Base-by-base conservation (phyloP, 1,284 basidiomycete species). In the Gymnopus androsaceus region DNA sequence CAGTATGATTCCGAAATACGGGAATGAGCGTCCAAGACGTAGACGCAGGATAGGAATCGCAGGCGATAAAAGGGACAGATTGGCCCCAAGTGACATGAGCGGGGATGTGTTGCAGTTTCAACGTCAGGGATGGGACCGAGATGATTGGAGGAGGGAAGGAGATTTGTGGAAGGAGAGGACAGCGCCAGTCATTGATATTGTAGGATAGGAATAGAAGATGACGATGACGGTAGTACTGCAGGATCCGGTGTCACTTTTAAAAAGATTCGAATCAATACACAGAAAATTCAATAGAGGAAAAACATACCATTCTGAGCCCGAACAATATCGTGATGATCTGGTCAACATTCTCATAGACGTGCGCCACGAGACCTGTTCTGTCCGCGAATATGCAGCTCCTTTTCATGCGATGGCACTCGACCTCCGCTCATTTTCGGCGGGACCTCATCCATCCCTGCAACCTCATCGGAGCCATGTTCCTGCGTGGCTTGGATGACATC, bases 61-160 rank as follows among this genome's bases (percentile, higher is more conserved):
- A 11, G 72, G 72, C 21, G 72, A 73, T 25, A 67, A 55, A 31
- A 75, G 55, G 2, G 74, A 74, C 23, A 75, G 58, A 27, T 69
- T 69, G 30, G 71, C 68, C 55, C n/a, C n/a, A n/a, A 75, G 74
- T 2, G 65, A 66, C 2, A 63, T 59, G 2, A 70, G 67, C 6
- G 73, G 73, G 2, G 72, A 74, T n/a, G 41, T 42, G 11, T 27
- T 21, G 41, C 25, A 11, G 41, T 21, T n/a, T 9, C 0, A n/a
- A 14, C 0, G n/a, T 38, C n/a, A n/a, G n/a, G n/a, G 23, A 14
- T 28, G 23, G 23, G 7, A 27, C n/a, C 17, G n/a, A 12, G 42
- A 14, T 11, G 4, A n/a, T n/a, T 27, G n/a, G 12, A 6, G 15
- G 17, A 8, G 7, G 27, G 9, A 33, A 6, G 31, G 45, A 28